These are phyloP conservation scores for Achaetomiella virescens DNA, from an alignment of 495 filamentous ascomycete species.

Conservation along the genomic window DNA sequence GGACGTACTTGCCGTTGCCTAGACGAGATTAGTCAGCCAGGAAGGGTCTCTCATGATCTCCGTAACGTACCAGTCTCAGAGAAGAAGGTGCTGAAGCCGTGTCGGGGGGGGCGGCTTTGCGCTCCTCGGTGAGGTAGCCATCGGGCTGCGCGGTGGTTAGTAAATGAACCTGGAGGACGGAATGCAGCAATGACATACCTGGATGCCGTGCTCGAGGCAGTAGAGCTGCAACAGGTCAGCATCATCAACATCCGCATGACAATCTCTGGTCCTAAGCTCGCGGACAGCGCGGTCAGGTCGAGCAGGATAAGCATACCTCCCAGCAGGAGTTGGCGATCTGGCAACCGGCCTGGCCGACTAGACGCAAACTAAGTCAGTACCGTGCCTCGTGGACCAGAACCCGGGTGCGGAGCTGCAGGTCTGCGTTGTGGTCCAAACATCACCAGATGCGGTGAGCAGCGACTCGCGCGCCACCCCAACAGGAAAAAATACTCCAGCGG, in stretches of 20 bases:
- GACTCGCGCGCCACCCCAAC: slow-evolving; percentile 27
- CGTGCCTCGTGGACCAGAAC: not conserved
- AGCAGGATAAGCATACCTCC: slow-evolving; percentile 67
- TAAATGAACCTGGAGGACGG: not conserved
- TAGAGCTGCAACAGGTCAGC: slow-evolving; percentile 65
- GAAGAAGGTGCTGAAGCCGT: slow-evolving; percentile 99
- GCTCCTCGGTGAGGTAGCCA: slow-evolving; percentile 97
- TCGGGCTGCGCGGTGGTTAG: slow-evolving; percentile 71
- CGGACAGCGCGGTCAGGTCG: no score
- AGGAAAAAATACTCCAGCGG: slow-evolving; percentile 7
- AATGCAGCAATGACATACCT: slow-evolving; percentile 56
- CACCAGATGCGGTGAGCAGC: slow-evolving; percentile 27
- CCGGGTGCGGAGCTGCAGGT: not conserved
- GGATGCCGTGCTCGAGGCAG: slow-evolving; percentile 99
- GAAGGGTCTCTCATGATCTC: not conserved
- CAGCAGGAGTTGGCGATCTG: slow-evolving; percentile 99
- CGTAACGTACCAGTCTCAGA: slow-evolving; percentile 81
- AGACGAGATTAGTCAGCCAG: slow-evolving; percentile 8
- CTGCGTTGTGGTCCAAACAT: slow-evolving; percentile 1
- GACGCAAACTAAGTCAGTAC: slow-evolving; percentile 39
- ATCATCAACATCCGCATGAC: not conserved
- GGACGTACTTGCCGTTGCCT: slow-evolving; percentile 99
- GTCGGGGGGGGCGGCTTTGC: slow-evolving; percentile 88
- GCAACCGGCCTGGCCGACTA: slow-evolving; percentile 99
- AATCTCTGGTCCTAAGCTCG: not conserved